phyloP scores from a whole-genome alignment of 1,139 yeast species.

The Debaryomyces fabryi region DNA sequence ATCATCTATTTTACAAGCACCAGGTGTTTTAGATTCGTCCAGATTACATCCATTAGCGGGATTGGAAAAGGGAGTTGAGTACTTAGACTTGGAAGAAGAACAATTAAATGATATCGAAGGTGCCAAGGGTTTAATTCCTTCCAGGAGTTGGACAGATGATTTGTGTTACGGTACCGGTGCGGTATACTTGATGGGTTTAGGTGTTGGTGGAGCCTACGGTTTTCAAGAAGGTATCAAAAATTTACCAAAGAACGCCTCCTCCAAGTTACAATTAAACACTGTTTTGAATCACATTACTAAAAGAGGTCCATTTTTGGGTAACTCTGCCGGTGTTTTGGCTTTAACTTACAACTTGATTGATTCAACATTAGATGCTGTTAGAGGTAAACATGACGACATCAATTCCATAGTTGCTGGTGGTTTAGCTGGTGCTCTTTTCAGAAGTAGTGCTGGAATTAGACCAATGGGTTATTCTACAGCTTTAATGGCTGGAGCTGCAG shows the following conservation, averaged over 20 bases:
- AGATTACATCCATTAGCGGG: slow-evolving; percentile 94
- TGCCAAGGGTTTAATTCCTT: slow-evolving; percentile 86
- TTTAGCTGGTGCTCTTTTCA: slow-evolving; percentile 87
- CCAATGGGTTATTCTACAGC: slow-evolving; percentile 90
- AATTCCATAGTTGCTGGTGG: slow-evolving; percentile 92
- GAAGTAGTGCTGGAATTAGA: slow-evolving; percentile 79
- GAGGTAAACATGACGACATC: slow-evolving; percentile 86
- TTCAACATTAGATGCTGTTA: slow-evolving; percentile 71
- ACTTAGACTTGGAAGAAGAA: slow-evolving; percentile 83
- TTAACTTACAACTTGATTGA: slow-evolving; percentile 84
- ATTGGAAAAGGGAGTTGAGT: slow-evolving; percentile 84
- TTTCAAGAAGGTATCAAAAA: slow-evolving; percentile 79
- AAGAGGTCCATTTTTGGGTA: slow-evolving; percentile 95
- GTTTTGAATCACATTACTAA: slow-evolving; percentile 89
- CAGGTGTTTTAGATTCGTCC: slow-evolving; percentile 68
- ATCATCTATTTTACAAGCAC: slow-evolving; percentile 59
- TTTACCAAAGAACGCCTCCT: slow-evolving; percentile 72
- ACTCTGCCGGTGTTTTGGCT: slow-evolving; percentile 93
- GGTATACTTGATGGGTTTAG: slow-evolving; percentile 76
- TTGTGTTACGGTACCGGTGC: slow-evolving; percentile 98
- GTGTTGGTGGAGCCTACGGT: slow-evolving; percentile 88
- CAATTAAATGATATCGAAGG: slow-evolving; percentile 76
- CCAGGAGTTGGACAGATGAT: slow-evolving; percentile 97
- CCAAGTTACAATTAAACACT: slow-evolving; percentile 82
- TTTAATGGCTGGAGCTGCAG: slow-evolving; percentile 87